Conservation (phyloP, 2,329 filamentous ascomycete genomes). For the Volutella citrinella region DNA sequence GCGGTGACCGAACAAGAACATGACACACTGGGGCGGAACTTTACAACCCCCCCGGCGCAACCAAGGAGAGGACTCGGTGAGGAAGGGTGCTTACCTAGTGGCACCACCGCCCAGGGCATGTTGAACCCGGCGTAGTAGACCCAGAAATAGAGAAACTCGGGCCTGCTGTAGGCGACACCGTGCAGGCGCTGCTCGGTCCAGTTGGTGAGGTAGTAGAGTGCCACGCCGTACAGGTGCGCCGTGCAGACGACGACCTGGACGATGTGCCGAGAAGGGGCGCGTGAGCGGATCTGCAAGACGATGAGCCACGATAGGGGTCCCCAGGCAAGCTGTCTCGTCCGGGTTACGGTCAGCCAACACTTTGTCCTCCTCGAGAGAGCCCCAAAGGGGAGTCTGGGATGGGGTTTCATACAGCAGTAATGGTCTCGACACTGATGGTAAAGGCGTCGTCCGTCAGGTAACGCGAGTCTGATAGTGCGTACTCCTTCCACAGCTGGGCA, state of each 20-base stretch:
- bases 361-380: slow-evolving; percentile 3
- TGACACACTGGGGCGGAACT: too few relatives aligned
- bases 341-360: too few relatives aligned
- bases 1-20: too few relatives aligned
- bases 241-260: slow-evolving; percentile 50
- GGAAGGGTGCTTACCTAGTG: slow-evolving; percentile 52
- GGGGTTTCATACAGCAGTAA: slow-evolving; percentile 65
- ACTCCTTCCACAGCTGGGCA: slow-evolving; percentile 91
- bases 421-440: slow-evolving; percentile 81
- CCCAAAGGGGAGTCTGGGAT: background rate
- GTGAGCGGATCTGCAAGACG: slow-evolving; percentile 42
- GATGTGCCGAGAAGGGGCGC: slow-evolving; percentile 45
- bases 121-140: slow-evolving; percentile 62
- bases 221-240: slow-evolving; percentile 59
- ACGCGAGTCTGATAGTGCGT: slow-evolving; percentile 79
- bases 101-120: slow-evolving; percentile 57
- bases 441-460: slow-evolving; percentile 81
- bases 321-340: slow-evolving; percentile 51
- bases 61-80: too few relatives aligned
- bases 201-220: slow-evolving; percentile 60
- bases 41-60: too few relatives aligned
- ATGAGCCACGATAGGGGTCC: slow-evolving; percentile 56
- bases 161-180: slow-evolving; percentile 51
- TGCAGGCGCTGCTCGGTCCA: slow-evolving; percentile 43
- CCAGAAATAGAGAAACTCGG: slow-evolving; percentile 62